Conservation (phyloP, 495 filamentous ascomycete species). For the Penicillium maclennaniae region DNA sequence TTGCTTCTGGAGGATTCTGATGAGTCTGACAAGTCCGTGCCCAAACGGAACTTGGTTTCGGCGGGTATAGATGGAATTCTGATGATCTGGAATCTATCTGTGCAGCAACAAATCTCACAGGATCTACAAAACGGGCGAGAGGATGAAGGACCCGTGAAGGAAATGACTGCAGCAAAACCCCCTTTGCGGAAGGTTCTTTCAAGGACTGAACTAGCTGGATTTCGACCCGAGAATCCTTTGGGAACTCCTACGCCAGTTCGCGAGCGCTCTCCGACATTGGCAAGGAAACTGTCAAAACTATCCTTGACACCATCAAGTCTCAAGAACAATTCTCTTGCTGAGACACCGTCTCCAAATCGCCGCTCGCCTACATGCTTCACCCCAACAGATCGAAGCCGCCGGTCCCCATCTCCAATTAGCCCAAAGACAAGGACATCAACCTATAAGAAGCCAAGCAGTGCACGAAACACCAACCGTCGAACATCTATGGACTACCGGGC, state of each 20-base stretch:
- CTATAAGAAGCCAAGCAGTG: conserved; percentile 17
- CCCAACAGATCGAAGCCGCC: conserved; percentile 27
- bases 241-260: conserved; percentile 53
- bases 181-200: conserved; percentile 73
- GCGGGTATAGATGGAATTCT: conserved; percentile 80
- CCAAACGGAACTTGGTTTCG: conserved; percentile 57
- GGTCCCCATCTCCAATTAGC: conserved; percentile 47
- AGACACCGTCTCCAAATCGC: conserved; percentile 34
- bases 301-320: conserved; percentile 32
- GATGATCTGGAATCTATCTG: conserved; percentile 73
- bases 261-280: conserved; percentile 60
- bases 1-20: conserved; percentile 58
- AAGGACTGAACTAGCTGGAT: conserved; percentile 71
- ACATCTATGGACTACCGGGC: conserved; percentile 58
- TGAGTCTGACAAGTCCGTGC: conserved; percentile 34
- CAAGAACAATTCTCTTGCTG: conserved; percentile 24
- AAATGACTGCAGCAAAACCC: conserved; percentile 52
- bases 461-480: conserved; percentile 32
- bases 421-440: conserved; percentile 25
- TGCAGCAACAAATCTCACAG: conserved; percentile 35
- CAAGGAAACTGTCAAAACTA: conserved; percentile 53
- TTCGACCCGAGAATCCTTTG: conserved; percentile 48
- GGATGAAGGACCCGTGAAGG: conserved; percentile 48
- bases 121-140: conserved; percentile 27
- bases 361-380: conserved; percentile 31